Evolutionary conservation across 306 rosid genomes (phyloP), one percentile per base, ranked within the genome.

Genomic region (Fagus sylvatica): DNA sequence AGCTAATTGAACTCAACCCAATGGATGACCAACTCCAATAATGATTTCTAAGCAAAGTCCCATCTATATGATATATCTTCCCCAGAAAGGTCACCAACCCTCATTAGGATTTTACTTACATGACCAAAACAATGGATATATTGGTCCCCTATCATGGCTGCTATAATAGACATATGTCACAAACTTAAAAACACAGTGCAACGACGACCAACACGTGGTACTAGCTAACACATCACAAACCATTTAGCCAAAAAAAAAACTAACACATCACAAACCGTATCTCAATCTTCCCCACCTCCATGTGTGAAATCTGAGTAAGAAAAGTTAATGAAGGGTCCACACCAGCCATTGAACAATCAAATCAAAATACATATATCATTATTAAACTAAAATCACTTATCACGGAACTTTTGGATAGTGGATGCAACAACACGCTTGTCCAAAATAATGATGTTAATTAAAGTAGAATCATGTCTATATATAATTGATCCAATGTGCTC

Each of bases 291-390:
- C 51, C 51, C 78, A 19, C 4, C 41, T n/a, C 12, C 48, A 19
- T 36, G 79, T 88, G 85, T 83, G 86, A 83, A 83, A 75, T 76
- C 75, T 48, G 53, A 78, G 72, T 57, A 66, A 36, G 64, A 85
- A 84, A 77, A 73, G 7, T 46, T 56, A 2, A 5, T 13, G 2
- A 53, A 71, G 41, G 30, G 71, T 78, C 89, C 61, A 75, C 81
- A n/a, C 60, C 4, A 33, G 54, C n/a, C 68, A 82, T 81, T 86
- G 60, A 79, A 87, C 86, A 57, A 84, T 85, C 87, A 86, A 81
- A 75, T 69, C 48, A 74, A 79, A 64, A 22, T 66, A 42, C 22
- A 49, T 46, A 39, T 65, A 55, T 53, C 19, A 61, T 75, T 40
- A 53, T 73, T 80, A 68, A 78, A 82, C 57, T 30, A 77, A 77